Evolutionary conservation across 2,329 filamentous ascomycete species (phyloP).

Genomic region (Aphanoascus verrucosus): DNA sequence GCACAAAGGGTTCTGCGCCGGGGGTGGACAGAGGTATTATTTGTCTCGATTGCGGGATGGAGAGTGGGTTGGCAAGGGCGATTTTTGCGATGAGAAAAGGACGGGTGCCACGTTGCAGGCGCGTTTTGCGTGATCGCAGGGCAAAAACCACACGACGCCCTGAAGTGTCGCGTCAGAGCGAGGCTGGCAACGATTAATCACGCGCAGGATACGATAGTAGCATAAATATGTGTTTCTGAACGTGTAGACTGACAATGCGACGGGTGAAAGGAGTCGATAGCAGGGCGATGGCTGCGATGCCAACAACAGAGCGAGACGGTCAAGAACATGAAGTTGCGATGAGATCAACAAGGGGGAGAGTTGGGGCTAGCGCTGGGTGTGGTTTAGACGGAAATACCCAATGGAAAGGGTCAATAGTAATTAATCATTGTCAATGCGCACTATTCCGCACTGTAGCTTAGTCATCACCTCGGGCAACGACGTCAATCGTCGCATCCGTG

Average conservation of each 20-base stretch:
- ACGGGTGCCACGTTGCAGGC: slow-evolving; percentile 37
- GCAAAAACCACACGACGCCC: background rate
- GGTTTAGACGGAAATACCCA: no score
- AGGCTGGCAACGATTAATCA: background rate
- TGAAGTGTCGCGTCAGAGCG: background rate
- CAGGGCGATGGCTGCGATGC: background rate
- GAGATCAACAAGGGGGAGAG: slow-evolving; percentile 2
- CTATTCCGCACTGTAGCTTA: no score
- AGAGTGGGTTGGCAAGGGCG: slow-evolving; percentile 3
- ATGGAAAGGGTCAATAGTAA: no score
- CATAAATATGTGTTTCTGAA: background rate
- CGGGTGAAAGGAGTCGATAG: background rate
- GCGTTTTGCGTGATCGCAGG: slow-evolving; percentile 24
- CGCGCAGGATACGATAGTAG: slow-evolving; percentile 1
- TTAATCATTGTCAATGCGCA: no score
- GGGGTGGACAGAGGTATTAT: background rate
- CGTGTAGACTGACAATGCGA: background rate
- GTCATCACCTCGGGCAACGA: no score
- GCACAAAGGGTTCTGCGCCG: background rate
- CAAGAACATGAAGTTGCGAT: background rate
- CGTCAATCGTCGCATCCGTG: no score
- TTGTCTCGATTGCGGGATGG: slow-evolving; percentile 1
- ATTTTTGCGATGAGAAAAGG: slow-evolving; percentile 11
- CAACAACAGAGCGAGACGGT: background rate
- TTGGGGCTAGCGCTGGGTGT: no score